These are phyloP conservation scores for Fusarium euwallaceae DNA, from an alignment of 2,329 filamentous ascomycete species.

Conservation along the genomic window DNA sequence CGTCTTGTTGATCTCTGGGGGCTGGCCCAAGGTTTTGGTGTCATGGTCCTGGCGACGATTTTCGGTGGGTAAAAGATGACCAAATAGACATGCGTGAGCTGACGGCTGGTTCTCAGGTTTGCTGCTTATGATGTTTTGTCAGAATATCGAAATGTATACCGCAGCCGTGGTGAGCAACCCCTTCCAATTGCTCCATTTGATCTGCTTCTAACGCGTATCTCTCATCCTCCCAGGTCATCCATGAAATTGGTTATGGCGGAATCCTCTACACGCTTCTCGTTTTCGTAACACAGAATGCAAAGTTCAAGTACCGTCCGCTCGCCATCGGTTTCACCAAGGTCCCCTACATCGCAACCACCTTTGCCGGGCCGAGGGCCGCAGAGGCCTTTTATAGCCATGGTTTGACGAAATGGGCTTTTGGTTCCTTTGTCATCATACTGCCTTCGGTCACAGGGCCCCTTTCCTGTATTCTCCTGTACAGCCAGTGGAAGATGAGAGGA, in stretches of 20 bases:
- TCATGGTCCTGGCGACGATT: background rate
- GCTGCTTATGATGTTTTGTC: background rate
- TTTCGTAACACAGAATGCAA: background rate
- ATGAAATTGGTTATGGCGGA: background rate
- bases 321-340: background rate
- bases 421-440: background rate
- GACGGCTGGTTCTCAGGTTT: background rate
- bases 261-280: background rate
- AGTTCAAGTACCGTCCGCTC: background rate
- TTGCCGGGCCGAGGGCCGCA: background rate
- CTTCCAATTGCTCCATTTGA: background rate
- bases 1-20: background rate
- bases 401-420: background rate
- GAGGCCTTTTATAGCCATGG: background rate
- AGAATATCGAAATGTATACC: background rate
- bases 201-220: background rate
- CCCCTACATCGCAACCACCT: background rate
- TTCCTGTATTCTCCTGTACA: background rate
- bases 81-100: background rate
- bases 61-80: background rate
- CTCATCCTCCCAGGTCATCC: background rate
- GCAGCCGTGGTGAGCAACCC: background rate
- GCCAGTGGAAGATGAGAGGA: background rate
- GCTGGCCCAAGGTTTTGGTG: background rate
- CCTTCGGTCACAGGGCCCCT: background rate